Conservation (phyloP, 2,329 filamentous ascomycete species). For the Colletotrichum sp. region DNA sequence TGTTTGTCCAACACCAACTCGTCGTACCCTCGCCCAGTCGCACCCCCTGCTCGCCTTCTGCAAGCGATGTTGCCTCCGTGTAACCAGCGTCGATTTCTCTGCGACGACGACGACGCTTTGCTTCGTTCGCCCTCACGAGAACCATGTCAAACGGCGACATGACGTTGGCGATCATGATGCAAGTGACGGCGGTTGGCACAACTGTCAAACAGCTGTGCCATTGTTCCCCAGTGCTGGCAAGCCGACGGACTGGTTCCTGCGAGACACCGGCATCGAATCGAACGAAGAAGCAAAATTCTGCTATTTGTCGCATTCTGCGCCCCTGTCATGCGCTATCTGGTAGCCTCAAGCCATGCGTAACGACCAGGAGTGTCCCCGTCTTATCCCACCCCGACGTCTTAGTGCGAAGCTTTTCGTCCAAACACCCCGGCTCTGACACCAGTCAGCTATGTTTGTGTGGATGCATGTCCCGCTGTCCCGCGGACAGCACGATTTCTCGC, state of each 20-base stretch:
- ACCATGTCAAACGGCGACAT: constrained; percentile 5
- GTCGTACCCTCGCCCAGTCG: not conserved
- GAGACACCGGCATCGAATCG: constrained; percentile 6
- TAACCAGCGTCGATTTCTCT: not conserved
- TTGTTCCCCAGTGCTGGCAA: not conserved
- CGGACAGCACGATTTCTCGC: not conserved
- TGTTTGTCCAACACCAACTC: not conserved
- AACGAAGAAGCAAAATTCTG: not conserved
- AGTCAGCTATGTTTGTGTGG: not conserved
- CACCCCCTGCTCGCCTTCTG: not conserved
- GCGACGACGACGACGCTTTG: not conserved
- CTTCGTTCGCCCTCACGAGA: not conserved
- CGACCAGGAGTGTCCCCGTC: constrained; percentile 7
- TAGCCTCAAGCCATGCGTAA: constrained; percentile 18
- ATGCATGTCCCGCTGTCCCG: not conserved
- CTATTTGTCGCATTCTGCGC: not conserved
- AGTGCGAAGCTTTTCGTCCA: constrained; percentile 4
- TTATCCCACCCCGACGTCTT: not conserved
- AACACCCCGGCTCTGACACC: not conserved
- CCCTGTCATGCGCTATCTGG: not conserved
- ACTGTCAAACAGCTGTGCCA: constrained; percentile 4
- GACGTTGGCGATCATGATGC: constrained; percentile 4
- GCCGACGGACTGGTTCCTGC: constrained; percentile 5
- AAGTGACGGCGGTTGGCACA: constrained; percentile 3
- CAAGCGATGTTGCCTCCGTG: not conserved